Conservation (phyloP, 352 stramenopile species). For the Phytophthora tubulina region DNA sequence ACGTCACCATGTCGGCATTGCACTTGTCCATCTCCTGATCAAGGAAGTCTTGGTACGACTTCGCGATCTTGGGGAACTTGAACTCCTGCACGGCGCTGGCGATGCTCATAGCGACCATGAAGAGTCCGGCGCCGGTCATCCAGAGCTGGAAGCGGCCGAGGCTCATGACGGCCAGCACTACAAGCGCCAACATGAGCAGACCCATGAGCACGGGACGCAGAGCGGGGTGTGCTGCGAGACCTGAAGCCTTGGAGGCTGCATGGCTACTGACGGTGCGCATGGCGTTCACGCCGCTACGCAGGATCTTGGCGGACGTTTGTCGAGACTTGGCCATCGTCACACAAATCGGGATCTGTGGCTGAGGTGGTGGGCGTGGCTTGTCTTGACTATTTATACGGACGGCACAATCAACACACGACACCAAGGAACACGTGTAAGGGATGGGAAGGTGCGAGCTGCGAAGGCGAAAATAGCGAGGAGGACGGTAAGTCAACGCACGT, state of each 20-base stretch:
- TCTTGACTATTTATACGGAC: constrained; percentile 37
- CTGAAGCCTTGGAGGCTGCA: constrained; percentile 32
- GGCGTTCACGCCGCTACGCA: constrained; percentile 41
- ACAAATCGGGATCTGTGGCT: constrained; percentile 24
- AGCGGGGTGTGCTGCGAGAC: constrained; percentile 25
- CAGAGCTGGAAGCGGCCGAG: constrained; percentile 69
- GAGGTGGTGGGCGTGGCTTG: neutral
- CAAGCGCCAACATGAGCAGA: constrained; percentile 50
- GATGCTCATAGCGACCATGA: constrained; percentile 73
- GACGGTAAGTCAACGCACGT: constrained; percentile 11
- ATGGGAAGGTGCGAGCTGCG: constrained; percentile 14
- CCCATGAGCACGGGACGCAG: constrained; percentile 43
- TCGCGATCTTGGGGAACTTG: constrained; percentile 43
- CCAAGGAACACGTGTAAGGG: constrained; percentile 21
- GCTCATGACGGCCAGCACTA: constrained; percentile 58
- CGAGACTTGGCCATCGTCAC: constrained; percentile 43
- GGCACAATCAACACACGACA: constrained; percentile 19
- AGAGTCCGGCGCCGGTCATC: constrained; percentile 69
- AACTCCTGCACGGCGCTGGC: constrained; percentile 74
- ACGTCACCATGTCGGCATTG: constrained; percentile 50
- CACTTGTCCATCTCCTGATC: constrained; percentile 68
- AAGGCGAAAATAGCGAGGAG: constrained; percentile 21
- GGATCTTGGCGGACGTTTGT: constrained; percentile 36
- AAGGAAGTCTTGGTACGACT: constrained; percentile 68
- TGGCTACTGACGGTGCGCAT: constrained; percentile 45